A percentile compares a stretch with the other conserved stretches of the same genome.
Conservation (phyloP, 2,329 filamentous ascomycete genomes). For the Dactylellina haptotyla region DNA sequence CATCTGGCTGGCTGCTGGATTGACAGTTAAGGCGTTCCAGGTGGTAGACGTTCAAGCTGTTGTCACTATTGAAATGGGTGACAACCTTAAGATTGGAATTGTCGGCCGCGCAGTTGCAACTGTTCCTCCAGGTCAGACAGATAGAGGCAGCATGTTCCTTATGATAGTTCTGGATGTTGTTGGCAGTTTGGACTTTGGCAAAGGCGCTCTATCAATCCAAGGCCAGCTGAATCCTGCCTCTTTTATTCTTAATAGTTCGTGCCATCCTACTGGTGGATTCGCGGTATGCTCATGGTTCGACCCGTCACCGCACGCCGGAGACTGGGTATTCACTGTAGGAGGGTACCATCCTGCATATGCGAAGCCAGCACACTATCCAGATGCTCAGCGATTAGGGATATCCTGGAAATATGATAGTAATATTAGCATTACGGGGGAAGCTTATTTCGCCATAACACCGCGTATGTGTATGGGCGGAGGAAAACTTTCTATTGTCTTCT, state of each 20-base stretch:
- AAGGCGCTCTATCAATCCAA: conserved; percentile 57
- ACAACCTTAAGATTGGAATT: conserved; percentile 60
- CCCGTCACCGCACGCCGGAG: conserved; percentile 61
- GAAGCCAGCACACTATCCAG: conserved; percentile 59
- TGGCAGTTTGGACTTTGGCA: conserved; percentile 60
- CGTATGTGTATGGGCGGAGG: conserved; percentile 63
- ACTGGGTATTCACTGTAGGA: conserved; percentile 64
- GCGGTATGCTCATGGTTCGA: conserved; percentile 58
- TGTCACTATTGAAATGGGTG: conserved; percentile 59
- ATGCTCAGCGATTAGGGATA: conserved; percentile 62
- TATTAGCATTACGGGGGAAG: conserved; percentile 61
- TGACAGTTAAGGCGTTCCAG: conserved; percentile 62
- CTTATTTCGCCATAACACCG: conserved; percentile 64
- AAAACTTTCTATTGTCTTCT: conserved; percentile 58
- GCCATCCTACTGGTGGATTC: conserved; percentile 61
- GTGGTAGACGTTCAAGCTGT: conserved; percentile 62
- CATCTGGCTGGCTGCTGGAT: conserved; percentile 62
- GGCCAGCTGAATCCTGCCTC: conserved; percentile 60
- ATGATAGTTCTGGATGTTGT: conserved; percentile 62
- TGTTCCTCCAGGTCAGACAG: conserved; percentile 56
- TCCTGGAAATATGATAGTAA: conserved; percentile 59
- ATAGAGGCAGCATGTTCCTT: conserved; percentile 59
- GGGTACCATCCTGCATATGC: conserved; percentile 63
- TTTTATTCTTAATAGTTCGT: conserved; percentile 62
- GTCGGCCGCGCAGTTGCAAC: conserved; percentile 59